Conservation (phyloP, 2,329 filamentous ascomycete species). For the Colletotrichum sp. region DNA sequence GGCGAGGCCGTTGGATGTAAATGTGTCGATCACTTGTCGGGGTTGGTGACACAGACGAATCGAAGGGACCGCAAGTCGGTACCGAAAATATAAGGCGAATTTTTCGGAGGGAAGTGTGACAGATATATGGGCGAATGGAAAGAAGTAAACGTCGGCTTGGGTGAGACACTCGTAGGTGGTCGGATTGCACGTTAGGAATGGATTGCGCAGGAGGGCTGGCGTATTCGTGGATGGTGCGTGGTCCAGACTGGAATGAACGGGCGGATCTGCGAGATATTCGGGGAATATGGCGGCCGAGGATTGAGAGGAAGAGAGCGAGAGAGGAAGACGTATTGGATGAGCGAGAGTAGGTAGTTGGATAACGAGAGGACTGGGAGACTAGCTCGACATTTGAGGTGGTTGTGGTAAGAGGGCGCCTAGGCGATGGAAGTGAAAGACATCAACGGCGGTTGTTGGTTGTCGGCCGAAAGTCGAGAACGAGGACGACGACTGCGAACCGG, state of each 20-base stretch:
- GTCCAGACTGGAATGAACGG: constrained; percentile 8
- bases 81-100: neutral
- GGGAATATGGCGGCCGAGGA: neutral
- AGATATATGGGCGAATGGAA: neutral
- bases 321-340: neutral
- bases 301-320: neutral
- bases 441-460: constrained; percentile 4
- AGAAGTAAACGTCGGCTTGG: neutral
- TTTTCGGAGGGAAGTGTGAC: neutral
- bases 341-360: neutral
- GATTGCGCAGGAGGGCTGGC: neutral
- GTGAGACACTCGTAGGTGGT: neutral
- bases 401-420: constrained; percentile 9
- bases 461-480: constrained; percentile 1
- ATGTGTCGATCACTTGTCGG: constrained; percentile 8
- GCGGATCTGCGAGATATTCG: neutral
- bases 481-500: neutral
- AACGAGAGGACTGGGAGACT: constrained; percentile 25
- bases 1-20: neutral
- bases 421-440: constrained; percentile 19
- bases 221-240: neutral
- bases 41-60: neutral
- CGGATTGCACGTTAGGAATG: constrained; percentile 5
- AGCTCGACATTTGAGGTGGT: constrained; percentile 20
- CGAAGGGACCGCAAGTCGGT: neutral